Evolutionary conservation across 176 grass and related monocot species (phyloP).

Genomic region (Phoenix dactylifera): DNA sequence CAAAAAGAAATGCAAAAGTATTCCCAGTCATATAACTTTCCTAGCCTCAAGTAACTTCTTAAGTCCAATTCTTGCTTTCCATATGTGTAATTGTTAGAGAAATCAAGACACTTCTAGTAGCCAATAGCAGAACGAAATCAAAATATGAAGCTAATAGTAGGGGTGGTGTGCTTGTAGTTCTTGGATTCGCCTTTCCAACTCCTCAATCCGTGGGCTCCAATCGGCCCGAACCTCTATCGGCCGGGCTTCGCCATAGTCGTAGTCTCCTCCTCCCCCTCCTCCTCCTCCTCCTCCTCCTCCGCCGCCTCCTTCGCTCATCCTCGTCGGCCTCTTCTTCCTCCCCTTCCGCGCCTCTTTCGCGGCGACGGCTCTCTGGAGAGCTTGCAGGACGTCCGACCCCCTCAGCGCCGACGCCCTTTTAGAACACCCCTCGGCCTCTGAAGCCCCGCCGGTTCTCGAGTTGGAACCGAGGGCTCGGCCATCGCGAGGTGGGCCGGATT

Average conservation of each 20-base stretch:
- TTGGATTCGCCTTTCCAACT: conserved; percentile 33
- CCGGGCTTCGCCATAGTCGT: conserved; percentile 14
- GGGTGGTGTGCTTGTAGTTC: conserved; percentile 26
- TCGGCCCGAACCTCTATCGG: conserved; percentile 37
- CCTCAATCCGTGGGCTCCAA: conserved; percentile 32
- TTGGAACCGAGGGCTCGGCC: background rate
- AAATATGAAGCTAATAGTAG: background rate
- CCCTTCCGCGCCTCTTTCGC: conserved; percentile 35
- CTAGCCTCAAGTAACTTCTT: no score
- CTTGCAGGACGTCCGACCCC: conserved; percentile 41
- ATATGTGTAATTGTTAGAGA: background rate
- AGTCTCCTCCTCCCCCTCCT: no score
- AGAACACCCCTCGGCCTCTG: background rate
- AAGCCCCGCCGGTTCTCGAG: no score
- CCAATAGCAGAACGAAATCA: no score
- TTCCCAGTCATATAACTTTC: no score
- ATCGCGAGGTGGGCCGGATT: background rate
- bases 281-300: background rate
- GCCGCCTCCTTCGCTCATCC: background rate
- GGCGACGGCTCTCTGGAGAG: conserved; percentile 31
- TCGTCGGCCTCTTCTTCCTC: background rate
- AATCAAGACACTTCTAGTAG: no score
- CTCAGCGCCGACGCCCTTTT: conserved; percentile 18
- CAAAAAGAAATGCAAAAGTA: no score
- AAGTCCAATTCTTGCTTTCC: no score